Evolutionary conservation across 2,329 filamentous ascomycete genomes (phyloP).

Genomic region (Fusarium proliferatum): DNA sequence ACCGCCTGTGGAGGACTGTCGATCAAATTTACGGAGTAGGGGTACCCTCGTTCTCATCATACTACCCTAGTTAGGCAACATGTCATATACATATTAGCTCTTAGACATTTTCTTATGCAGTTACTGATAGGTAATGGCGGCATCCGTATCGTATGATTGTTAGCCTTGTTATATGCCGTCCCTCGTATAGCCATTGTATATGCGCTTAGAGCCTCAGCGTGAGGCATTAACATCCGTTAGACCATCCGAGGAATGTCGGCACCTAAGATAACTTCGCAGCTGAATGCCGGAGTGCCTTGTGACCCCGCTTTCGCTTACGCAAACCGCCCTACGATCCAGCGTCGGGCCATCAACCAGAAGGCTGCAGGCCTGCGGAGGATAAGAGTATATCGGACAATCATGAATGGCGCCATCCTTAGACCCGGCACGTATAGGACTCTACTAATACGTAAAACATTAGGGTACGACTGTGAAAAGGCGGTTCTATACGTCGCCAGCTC

Average conservation of each 20-base stretch:
- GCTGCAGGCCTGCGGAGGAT: fast-evolving
- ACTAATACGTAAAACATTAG: background rate
- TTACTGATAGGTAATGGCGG: fast-evolving
- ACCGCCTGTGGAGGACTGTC: no score
- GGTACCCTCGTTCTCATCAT: background rate
- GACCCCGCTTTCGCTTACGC: background rate
- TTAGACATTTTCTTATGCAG: no score
- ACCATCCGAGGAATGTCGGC: background rate
- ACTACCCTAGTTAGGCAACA: background rate
- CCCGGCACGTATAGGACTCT: no score
- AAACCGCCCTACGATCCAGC: fast-evolving
- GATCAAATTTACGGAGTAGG: background rate
- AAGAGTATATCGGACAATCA: background rate
- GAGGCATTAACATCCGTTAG: background rate
- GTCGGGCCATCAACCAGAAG: background rate
- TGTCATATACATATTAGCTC: background rate
- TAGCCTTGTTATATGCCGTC: background rate
- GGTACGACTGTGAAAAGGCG: fast-evolving
- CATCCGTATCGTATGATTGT: fast-evolving
- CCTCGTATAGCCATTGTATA: no score
- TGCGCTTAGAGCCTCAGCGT: no score
- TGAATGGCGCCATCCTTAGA: background rate
- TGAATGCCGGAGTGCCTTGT: background rate
- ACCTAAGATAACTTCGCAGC: background rate
- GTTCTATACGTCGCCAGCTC: background rate